phyloP scores from a whole-genome alignment of 139 green algal genomes.

The Chlorella sp. region DNA sequence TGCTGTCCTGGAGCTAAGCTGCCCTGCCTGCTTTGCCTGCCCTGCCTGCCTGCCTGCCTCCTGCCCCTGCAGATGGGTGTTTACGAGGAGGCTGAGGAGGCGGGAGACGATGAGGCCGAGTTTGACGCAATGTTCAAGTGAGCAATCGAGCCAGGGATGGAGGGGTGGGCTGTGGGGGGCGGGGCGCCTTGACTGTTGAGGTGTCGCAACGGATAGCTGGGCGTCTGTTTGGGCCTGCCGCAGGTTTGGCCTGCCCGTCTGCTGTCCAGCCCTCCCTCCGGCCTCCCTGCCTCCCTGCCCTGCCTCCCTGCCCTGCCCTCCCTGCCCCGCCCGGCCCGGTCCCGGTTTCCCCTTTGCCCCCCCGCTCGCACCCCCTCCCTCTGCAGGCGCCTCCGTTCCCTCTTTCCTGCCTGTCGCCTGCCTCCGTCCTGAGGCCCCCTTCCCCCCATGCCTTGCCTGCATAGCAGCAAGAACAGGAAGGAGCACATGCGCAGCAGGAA shows the following conservation, averaged over 20 bases:
- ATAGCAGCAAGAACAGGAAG: slow-evolving; percentile 2
- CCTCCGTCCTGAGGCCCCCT: too few species aligned
- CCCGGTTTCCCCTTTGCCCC: too few species aligned
- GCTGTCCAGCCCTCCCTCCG: neutral
- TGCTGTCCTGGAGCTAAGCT: too few species aligned
- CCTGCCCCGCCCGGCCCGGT: too few species aligned
- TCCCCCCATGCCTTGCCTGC: neutral
- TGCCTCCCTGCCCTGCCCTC: neutral
- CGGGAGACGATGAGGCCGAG: slow-evolving; percentile 12
- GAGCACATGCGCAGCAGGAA: slow-evolving; percentile 2
- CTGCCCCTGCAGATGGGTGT: neutral
- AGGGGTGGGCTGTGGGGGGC: neutral
- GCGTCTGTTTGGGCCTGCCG: neutral
- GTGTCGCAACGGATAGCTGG: neutral
- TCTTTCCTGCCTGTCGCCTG: too few species aligned
- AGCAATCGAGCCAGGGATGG: neutral
- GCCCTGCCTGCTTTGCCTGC: too few species aligned
- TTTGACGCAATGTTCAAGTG: slow-evolving; percentile 17
- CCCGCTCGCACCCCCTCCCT: too few species aligned
- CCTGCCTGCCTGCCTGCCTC: too few species aligned
- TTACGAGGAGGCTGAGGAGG: slow-evolving; percentile 14
- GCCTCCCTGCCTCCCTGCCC: too few species aligned
- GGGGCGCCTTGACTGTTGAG: neutral
- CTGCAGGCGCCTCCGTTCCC: too few species aligned
- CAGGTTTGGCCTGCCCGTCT: neutral